Base-by-base conservation (phyloP, 2,329 filamentous ascomycete genomes). In the Neobulgaria alba region DNA sequence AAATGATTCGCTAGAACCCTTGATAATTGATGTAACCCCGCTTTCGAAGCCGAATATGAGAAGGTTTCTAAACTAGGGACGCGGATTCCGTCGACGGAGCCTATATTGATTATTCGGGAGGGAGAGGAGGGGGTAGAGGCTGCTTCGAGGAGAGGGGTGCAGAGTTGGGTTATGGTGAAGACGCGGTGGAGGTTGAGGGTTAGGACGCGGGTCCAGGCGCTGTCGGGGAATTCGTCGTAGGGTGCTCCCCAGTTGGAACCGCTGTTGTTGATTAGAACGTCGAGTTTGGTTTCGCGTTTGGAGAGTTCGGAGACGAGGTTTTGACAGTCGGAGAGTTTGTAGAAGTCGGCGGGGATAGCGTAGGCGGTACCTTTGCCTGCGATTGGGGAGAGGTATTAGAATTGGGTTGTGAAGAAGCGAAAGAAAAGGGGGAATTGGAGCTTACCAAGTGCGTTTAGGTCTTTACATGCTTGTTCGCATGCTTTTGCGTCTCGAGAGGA, bases 261-360 rank as follows among this genome's bases (percentile, higher is more conserved):
- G 33, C 67, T 72, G 63, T 83, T 83, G 66, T 82, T 81, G 50
- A 82, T 67, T 9, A 82, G 68, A 33, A 82, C 65, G 54, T 83
- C 68, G 16, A 83, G 67, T 47, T 67, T 63, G 1, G 64, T 50
- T 54, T 79, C 76, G 29, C 63, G 62, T 43, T 62, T 67, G 39
- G 64, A 63, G 32, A 83, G 59, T 52, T 81, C 73, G 2, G 70
- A 65, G 5, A 73, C 77, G 3, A 85, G 68, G 15, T 67, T 63
- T 36, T 67, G 63, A 37, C 80, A 71, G 16, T 76, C 72, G 9
- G 73, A 66, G 48, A 83, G 78, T 53, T 70, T 71, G 52, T 76
- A 73, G 7, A 85, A 67, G 53, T 85, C 79, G 23, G 72, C 77
- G 1, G 66, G 66, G 17, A 85, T 71, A 15, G 71, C 67, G 43